Conservation (phyloP, 352 stramenopile species). For the Phytophthora chlamydospora region DNA sequence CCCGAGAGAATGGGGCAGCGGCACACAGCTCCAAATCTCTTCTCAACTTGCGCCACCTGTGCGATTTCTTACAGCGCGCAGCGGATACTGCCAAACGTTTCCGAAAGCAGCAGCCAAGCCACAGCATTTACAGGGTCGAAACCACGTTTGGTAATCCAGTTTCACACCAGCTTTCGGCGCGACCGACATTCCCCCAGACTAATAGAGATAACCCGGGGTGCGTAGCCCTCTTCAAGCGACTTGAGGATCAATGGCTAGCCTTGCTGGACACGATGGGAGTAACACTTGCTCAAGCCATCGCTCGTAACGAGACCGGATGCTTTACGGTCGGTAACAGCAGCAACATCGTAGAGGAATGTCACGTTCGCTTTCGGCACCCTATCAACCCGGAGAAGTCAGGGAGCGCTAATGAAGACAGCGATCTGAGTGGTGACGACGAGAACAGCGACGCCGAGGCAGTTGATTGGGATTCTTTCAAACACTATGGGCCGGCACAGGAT, state of each 20-base stretch:
- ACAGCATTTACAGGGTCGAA: constrained; percentile 59
- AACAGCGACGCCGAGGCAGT: constrained; percentile 46
- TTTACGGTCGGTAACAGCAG: constrained; percentile 33
- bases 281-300: constrained; percentile 28
- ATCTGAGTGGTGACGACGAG: constrained; percentile 39
- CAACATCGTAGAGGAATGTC: constrained; percentile 42
- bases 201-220: not conserved
- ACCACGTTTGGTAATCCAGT: constrained; percentile 72
- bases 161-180: constrained; percentile 38
- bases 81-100: constrained; percentile 43
- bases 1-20: not conserved
- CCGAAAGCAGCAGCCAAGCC: constrained; percentile 42
- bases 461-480: constrained; percentile 57
- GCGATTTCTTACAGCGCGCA: constrained; percentile 57
- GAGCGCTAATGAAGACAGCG: constrained; percentile 24
- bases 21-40: constrained; percentile 45
- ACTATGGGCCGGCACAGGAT: constrained; percentile 25
- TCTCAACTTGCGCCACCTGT: constrained; percentile 63
- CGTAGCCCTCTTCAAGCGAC: constrained; percentile 17
- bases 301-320: constrained; percentile 30
- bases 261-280: constrained; percentile 37
- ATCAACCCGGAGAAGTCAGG: constrained; percentile 13
- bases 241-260: constrained; percentile 53
- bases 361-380: constrained; percentile 37
- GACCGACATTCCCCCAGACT: not conserved